Conservation (phyloP, 345 rosid genomes). For the Laguncularia racemosa region DNA sequence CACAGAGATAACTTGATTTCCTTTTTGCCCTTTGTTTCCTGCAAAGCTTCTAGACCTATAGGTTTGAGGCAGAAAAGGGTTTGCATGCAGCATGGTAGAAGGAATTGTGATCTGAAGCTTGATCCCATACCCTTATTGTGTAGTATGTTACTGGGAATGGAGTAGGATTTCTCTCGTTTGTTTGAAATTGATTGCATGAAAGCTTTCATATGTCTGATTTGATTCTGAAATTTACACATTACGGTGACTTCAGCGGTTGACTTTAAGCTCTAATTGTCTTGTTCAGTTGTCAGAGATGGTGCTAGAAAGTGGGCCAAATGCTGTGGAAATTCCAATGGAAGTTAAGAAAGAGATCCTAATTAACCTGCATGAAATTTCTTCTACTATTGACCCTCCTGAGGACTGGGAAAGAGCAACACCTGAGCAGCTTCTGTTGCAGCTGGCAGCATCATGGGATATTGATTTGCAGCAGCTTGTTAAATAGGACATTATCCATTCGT, state of each 20-base stretch:
- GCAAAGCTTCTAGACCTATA: no score
- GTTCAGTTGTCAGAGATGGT: slow-evolving; percentile 68
- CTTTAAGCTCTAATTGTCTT: slow-evolving; percentile 6
- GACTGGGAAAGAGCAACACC: slow-evolving; percentile 92
- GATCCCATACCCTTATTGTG: no score
- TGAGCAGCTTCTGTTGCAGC: slow-evolving; percentile 73
- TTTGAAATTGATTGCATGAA: no score
- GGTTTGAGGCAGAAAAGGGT: no score
- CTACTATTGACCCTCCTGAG: slow-evolving; percentile 67
- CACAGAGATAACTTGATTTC: no score
- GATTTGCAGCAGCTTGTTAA: slow-evolving; percentile 67
- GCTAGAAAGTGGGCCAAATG: slow-evolving; percentile 71
- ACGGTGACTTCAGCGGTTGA: not conserved
- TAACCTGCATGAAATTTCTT: slow-evolving; percentile 71
- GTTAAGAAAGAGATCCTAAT: slow-evolving; percentile 74
- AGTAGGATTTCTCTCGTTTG: not conserved
- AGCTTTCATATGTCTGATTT: no score
- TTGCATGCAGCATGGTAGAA: no score
- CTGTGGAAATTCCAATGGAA: slow-evolving; percentile 62
- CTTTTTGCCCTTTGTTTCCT: no score
- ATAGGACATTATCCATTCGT: slow-evolving; percentile 11
- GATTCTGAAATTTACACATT: no score
- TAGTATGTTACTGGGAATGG: no score
- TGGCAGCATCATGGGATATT: slow-evolving; percentile 89
- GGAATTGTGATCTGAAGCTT: no score